phyloP scores from a whole-genome alignment of 2,329 filamentous ascomycete genomes.

The Sphaerulina vaccinii region DNA sequence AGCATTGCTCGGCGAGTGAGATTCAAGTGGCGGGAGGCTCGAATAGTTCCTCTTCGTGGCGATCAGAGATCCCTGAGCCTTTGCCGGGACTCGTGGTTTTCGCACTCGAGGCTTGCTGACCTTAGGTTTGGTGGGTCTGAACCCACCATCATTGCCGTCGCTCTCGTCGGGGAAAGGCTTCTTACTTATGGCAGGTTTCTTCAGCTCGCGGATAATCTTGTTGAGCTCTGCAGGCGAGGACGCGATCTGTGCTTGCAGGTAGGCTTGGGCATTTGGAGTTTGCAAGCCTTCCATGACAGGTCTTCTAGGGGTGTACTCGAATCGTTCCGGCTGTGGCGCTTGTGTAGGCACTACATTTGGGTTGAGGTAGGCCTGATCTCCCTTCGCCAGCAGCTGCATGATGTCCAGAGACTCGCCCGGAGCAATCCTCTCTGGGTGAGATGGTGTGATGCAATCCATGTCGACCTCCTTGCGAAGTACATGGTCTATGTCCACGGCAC shows the following conservation, averaged over 20 bases:
- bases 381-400: constrained; percentile 69
- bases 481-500: constrained; percentile 89
- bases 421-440: constrained; percentile 72
- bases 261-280: constrained; percentile 42
- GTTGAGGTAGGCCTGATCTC: constrained; percentile 67
- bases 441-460: constrained; percentile 94
- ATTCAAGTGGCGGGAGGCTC: background rate
- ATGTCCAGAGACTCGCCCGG: constrained; percentile 89
- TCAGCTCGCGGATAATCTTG: constrained; percentile 24
- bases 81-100: background rate
- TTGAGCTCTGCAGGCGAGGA: constrained; percentile 69
- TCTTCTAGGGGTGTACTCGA: constrained; percentile 66
- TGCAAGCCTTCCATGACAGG: constrained; percentile 74
- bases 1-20: constrained; percentile 1
- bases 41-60: constrained; percentile 10
- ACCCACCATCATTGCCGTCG: constrained; percentile 4
- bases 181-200: constrained; percentile 4
- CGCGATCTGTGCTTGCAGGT: constrained; percentile 82
- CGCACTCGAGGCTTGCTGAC: constrained; percentile 3
- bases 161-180: constrained; percentile 11
- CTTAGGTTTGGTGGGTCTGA: constrained; percentile 1
- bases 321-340: constrained; percentile 60
- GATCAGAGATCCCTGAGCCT: constrained; percentile 1
- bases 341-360: constrained; percentile 57
- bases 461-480: constrained; percentile 97